Evolutionary conservation across 257 asterid genomes (phyloP).

Genomic region (Plantago ovata): DNA sequence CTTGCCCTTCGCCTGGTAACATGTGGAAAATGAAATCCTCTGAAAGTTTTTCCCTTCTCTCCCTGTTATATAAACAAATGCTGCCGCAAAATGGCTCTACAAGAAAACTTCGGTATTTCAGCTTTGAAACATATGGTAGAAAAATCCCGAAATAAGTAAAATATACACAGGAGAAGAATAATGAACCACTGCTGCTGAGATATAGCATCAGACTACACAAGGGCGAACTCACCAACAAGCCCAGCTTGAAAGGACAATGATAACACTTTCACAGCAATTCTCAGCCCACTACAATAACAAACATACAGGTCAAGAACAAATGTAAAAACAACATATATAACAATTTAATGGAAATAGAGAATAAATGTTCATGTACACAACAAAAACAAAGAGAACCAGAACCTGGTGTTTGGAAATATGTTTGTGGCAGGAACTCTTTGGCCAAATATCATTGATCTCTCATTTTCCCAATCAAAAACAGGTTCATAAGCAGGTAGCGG

Average conservation of each 20-base stretch:
- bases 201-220: constrained; percentile 23
- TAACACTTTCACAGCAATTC: constrained; percentile 91
- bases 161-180: constrained; percentile 15
- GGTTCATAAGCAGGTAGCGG: constrained; percentile 97
- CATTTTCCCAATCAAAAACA: constrained; percentile 96
- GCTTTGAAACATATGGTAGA: constrained; percentile 34
- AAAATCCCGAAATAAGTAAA: constrained; percentile 21
- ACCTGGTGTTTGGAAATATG: constrained; percentile 85
- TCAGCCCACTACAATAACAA: constrained; percentile 73
- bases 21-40: constrained; percentile 85
- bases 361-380: constrained; percentile 7
- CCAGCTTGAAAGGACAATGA: constrained; percentile 96
- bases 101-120: constrained; percentile 63
- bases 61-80: constrained; percentile 93
- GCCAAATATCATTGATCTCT: constrained; percentile 89
- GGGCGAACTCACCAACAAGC: constrained; percentile 79
- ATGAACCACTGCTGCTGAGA: constrained; percentile 13
- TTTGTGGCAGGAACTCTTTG: constrained; percentile 83
- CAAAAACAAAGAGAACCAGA: constrained; percentile 14
- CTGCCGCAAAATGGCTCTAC: constrained; percentile 99
- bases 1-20: constrained; percentile 67
- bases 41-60: constrained; percentile 98
- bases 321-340: constrained; percentile 4
- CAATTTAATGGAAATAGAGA: constrained; percentile 15
- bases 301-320: constrained; percentile 15